These are phyloP conservation scores for Urostyla sp. DNA, from an alignment of 73 alveolate genomes.

Conservation along the genomic window DNA sequence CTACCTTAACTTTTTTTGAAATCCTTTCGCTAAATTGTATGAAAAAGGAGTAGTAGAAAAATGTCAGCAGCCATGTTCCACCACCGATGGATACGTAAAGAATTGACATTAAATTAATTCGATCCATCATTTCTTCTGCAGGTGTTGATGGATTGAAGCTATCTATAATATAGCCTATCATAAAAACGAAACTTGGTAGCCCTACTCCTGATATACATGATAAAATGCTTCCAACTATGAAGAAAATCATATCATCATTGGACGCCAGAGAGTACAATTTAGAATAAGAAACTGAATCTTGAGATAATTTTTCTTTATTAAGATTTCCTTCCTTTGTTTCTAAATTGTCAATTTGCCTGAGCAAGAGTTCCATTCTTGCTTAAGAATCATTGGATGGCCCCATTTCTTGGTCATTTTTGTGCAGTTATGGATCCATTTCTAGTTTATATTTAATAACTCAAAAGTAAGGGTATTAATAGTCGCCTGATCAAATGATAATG, in stretches of 20 bases:
- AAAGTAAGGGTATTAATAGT: no score
- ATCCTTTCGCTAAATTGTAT: slow-evolving; percentile 27
- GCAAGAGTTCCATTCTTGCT: no score
- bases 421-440: no score
- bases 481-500: no score
- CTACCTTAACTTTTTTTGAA: slow-evolving; percentile 58
- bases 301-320: no score
- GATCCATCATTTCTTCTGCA: slow-evolving; percentile 37
- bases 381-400: no score
- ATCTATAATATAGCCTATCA: slow-evolving; percentile 78
- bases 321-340: no score
- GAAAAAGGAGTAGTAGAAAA: slow-evolving; percentile 47
- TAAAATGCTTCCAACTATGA: not conserved
- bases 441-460: no score
- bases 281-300: slow-evolving; percentile 60
- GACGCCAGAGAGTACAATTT: slow-evolving; percentile 5
- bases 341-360: no score
- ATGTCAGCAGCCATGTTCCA: slow-evolving; percentile 53
- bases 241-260: not conserved
- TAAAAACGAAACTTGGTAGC: slow-evolving; percentile 71
- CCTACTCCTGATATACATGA: slow-evolving; percentile 61
- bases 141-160: slow-evolving; percentile 62
- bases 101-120: slow-evolving; percentile 29
- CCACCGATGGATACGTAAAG: slow-evolving; percentile 16
- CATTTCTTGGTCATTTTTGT: no score